Conservation (phyloP, 2,329 filamentous ascomycete species). For the Epichloe gansuensis region DNA sequence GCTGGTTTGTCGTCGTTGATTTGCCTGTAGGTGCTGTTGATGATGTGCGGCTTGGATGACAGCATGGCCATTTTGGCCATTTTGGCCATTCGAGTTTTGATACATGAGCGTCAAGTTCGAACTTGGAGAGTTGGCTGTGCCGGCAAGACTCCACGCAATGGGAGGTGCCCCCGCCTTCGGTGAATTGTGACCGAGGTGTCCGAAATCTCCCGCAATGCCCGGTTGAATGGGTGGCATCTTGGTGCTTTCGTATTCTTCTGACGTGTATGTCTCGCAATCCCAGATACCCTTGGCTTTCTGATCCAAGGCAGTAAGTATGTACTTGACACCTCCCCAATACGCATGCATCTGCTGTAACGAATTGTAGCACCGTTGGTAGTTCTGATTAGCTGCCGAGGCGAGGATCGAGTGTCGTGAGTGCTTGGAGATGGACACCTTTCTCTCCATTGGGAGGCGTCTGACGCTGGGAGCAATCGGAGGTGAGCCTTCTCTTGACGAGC, state of each 20-base stretch:
- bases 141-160: slow-evolving; percentile 79
- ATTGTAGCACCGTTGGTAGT: slow-evolving; percentile 79
- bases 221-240: slow-evolving; percentile 33
- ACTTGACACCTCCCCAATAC: slow-evolving; percentile 79
- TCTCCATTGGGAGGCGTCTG: slow-evolving; percentile 6
- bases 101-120: slow-evolving; percentile 76
- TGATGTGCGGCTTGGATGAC: slow-evolving; percentile 4
- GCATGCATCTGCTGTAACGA: slow-evolving; percentile 67
- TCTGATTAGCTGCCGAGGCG: slow-evolving; percentile 70
- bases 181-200: slow-evolving; percentile 29
- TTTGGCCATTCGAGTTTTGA: slow-evolving; percentile 32
- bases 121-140: slow-evolving; percentile 73
- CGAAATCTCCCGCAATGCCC: slow-evolving; percentile 26
- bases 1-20: slow-evolving; percentile 22
- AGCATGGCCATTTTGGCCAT: background rate
- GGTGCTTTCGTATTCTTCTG: slow-evolving; percentile 66
- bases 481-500: slow-evolving; percentile 41
- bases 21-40: slow-evolving; percentile 3
- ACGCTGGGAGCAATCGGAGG: slow-evolving; percentile 22
- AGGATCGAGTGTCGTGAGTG: slow-evolving; percentile 59
- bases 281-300: slow-evolving; percentile 80
- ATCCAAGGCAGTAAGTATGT: slow-evolving; percentile 74
- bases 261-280: slow-evolving; percentile 55
- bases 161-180: slow-evolving; percentile 30
- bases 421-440: slow-evolving; percentile 19